Evolutionary conservation across 805 yeast genomes (phyloP), one percentile per base, ranked within the genome.

Genomic region (Blastobotrys americana): DNA sequence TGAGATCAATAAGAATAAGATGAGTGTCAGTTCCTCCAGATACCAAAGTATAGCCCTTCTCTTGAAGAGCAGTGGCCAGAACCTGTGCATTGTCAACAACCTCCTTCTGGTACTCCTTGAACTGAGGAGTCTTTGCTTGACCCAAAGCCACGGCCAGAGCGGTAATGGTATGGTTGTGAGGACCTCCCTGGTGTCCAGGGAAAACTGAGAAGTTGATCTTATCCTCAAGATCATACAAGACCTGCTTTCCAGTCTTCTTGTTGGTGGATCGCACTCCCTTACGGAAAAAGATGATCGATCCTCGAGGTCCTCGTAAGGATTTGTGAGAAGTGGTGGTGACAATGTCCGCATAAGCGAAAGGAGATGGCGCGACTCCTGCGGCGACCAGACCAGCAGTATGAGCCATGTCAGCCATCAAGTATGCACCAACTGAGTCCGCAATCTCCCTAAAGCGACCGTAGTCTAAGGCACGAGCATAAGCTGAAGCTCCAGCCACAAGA

Each of bases 171-270:
- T 90, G 97, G 73, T 90, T 90, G 69, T 90, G 97, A 55, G 98
- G 98, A 63, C 98, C 98, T 73, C 98, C 98, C 74, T 90, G 98
- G 68, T 90, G 97, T 53, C 95, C 97, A 56, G 98, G 98, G 85
- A 90, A 90, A 45, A 90, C 97, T 25, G 96, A 86, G 64, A 90
- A 90, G 76, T 90, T 90, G 69, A 90, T 88, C 64, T 80, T 83
- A 63, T 80, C 78, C 69, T 90, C 97, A 61, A 90, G 77, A 59
- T 90, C 96, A 65, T 87, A 89, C 42, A 74, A 70, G 45, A 83
- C 72, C 68, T 86, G 89, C 66, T 84, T 85, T 54, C 96, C 97
- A 13, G 31, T 25, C 74, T 85, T 86, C 53, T 74, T 67, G 59
- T 80, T 81, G 54, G 80, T 78, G 55, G 80, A 77, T 70, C 95